A percentile compares a stretch with the other conserved stretches of the same genome.
Conservation (phyloP, 1,139 yeast genomes). For the Candida gigantensis region DNA sequence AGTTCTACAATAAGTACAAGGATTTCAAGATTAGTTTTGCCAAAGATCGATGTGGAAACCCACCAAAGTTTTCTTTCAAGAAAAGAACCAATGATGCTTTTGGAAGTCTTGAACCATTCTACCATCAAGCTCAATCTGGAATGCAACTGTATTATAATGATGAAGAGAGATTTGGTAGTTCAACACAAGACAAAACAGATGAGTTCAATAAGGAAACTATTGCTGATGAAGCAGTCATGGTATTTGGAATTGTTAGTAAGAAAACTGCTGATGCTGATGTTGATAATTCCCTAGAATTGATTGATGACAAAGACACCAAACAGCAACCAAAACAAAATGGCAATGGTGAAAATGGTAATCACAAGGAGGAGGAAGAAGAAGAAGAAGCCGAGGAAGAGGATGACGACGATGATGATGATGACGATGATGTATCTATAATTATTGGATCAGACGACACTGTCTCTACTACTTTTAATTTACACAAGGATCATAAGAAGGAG, state of each 20-base stretch:
- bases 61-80: constrained; percentile 45
- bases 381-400: constrained; percentile 25
- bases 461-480: constrained; percentile 19
- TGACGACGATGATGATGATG: constrained; percentile 38
- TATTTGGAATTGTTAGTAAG: constrained; percentile 44
- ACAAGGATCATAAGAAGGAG: constrained; percentile 11
- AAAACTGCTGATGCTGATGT: constrained; percentile 35
- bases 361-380: constrained; percentile 17
- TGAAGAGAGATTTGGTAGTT: neutral
- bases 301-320: constrained; percentile 9
- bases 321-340: neutral
- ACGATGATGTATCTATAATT: constrained; percentile 46
- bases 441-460: constrained; percentile 42
- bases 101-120: constrained; percentile 13
- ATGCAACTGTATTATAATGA: neutral
- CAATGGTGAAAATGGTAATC: constrained; percentile 11
- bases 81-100: constrained; percentile 22
- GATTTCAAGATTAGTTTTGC: constrained; percentile 46
- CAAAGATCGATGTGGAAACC: constrained; percentile 51
- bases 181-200: constrained; percentile 7
- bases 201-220: constrained; percentile 23
- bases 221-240: constrained; percentile 48
- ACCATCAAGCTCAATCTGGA: constrained; percentile 11
- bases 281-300: constrained; percentile 18
- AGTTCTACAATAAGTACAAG: constrained; percentile 41